Conservation (phyloP, 768 basidiomycete species). For the Chalciporus pseudorubinellus region DNA sequence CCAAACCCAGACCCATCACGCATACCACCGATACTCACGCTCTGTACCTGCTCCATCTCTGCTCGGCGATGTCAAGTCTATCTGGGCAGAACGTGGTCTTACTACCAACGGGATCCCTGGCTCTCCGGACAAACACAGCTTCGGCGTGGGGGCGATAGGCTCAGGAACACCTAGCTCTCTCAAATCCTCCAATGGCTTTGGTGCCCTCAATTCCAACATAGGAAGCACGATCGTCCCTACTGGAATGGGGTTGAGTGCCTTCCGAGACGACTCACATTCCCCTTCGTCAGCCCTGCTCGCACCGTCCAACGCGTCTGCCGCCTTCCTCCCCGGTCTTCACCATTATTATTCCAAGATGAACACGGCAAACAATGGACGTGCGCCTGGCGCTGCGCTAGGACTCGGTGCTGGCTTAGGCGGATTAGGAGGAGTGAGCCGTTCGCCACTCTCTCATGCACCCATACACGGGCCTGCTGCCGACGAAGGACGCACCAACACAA, state of each 20-base stretch:
- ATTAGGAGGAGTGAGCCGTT: conserved; percentile 28
- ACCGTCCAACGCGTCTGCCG: conserved; percentile 79
- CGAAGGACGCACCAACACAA: conserved; percentile 18
- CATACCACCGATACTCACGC: conserved; percentile 70
- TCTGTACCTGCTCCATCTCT: conserved; percentile 79
- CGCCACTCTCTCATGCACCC: conserved; percentile 29
- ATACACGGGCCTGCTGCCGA: conserved; percentile 27
- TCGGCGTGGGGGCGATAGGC: conserved; percentile 26
- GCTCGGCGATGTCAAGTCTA: conserved; percentile 71
- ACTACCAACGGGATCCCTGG: conserved; percentile 32
- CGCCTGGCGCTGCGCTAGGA: conserved; percentile 18
- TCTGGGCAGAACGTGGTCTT: conserved; percentile 68
- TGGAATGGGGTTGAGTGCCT: conserved; percentile 19
- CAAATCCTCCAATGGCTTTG: conserved; percentile 42
- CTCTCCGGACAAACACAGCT: conserved; percentile 34
- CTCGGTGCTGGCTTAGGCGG: conserved; percentile 21
- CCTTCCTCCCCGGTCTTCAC: conserved; percentile 74
- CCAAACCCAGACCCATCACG: conserved; percentile 22
- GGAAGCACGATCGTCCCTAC: conserved; percentile 10
- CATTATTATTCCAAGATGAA: conserved; percentile 61
- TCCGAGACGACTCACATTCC: conserved; percentile 36
- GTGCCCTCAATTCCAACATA: conserved; percentile 15
- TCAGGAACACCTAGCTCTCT: conserved; percentile 53
- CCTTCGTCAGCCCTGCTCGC: conserved; percentile 39
- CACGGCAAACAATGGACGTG: conserved; percentile 27